Conservation (phyloP, 2,329 filamentous ascomycete genomes). For the Dactylellina sp. region DNA sequence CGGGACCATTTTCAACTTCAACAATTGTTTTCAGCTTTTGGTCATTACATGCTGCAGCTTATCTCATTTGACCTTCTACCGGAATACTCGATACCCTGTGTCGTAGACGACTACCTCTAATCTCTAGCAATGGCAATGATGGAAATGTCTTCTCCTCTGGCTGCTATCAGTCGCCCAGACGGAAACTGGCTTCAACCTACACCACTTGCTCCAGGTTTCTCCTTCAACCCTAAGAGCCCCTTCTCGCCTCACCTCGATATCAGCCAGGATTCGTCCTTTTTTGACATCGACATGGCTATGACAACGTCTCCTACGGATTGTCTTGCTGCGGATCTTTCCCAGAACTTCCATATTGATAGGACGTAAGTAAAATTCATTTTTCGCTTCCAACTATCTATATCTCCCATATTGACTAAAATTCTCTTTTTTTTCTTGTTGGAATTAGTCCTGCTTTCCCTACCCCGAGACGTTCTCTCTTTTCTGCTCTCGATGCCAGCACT, state of each 20-base stretch:
- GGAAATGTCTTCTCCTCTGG: constrained; percentile 54
- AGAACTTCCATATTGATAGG: constrained; percentile 95
- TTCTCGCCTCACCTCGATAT: constrained; percentile 50
- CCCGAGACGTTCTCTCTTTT: constrained; percentile 85
- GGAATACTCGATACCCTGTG: constrained; percentile 12
- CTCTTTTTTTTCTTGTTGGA: too few relatives aligned
- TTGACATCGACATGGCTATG: constrained; percentile 77
- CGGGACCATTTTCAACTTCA: background rate
- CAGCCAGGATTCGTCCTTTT: constrained; percentile 69
- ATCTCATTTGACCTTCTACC: constrained; percentile 9
- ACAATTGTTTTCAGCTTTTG: background rate
- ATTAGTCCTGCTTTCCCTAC: constrained; percentile 86
- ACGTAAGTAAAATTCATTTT: constrained; percentile 72
- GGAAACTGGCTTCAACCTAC: constrained; percentile 51
- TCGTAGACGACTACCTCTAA: constrained; percentile 4
- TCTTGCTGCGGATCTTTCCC: constrained; percentile 90
- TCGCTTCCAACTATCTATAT: constrained; percentile 56
- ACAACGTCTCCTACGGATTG: constrained; percentile 92
- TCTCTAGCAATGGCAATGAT: constrained; percentile 41
- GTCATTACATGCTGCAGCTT: constrained; percentile 34
- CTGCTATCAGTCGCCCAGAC: constrained; percentile 51
- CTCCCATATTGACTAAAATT: constrained; percentile 58
- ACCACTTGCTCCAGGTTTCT: constrained; percentile 33
- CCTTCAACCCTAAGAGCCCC: constrained; percentile 34
- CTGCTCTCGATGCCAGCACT: constrained; percentile 67